A percentile compares a stretch with the other conserved stretches of the same genome.
phyloP scores from a whole-genome alignment of 2,329 filamentous ascomycete species.

The Penicillium concentricum region DNA sequence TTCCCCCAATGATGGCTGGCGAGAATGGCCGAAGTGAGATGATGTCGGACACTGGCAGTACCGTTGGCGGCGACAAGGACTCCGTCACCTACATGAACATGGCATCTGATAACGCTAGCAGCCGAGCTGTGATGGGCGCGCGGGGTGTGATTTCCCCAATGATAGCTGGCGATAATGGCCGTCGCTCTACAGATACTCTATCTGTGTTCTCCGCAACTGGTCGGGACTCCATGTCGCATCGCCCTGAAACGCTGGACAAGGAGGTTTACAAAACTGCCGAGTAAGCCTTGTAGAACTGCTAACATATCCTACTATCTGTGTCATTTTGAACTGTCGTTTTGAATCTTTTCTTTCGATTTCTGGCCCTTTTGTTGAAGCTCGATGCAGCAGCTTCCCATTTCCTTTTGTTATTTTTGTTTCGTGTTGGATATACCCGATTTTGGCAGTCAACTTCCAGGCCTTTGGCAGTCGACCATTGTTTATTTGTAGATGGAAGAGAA shows the following conservation, averaged over 20 bases:
- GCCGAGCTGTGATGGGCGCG: conserved; percentile 29
- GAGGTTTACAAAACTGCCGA: conserved; percentile 33
- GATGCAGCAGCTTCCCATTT: background rate
- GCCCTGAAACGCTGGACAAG: conserved; percentile 29
- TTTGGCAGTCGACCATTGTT: background rate
- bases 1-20: conserved; percentile 17
- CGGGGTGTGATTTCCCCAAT: conserved; percentile 29
- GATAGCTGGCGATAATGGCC: conserved; percentile 16
- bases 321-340: background rate
- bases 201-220: conserved; percentile 15
- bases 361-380: background rate
- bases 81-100: conserved; percentile 19
- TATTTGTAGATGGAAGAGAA: background rate
- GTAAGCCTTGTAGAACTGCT: conserved; percentile 11
- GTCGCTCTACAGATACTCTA: conserved; percentile 27
- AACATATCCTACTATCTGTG: background rate
- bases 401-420: background rate
- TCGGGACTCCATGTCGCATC: conserved; percentile 9
- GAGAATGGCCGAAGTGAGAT: conserved; percentile 27
- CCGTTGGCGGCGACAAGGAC: conserved; percentile 28
- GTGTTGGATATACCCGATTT: conserved; percentile 5
- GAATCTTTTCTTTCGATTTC: background rate
- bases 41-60: conserved; percentile 29
- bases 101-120: conserved; percentile 30
- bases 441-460: background rate